phyloP scores from a whole-genome alignment of 2,329 filamentous ascomycete species.

The Pleoardoris graminearum region DNA sequence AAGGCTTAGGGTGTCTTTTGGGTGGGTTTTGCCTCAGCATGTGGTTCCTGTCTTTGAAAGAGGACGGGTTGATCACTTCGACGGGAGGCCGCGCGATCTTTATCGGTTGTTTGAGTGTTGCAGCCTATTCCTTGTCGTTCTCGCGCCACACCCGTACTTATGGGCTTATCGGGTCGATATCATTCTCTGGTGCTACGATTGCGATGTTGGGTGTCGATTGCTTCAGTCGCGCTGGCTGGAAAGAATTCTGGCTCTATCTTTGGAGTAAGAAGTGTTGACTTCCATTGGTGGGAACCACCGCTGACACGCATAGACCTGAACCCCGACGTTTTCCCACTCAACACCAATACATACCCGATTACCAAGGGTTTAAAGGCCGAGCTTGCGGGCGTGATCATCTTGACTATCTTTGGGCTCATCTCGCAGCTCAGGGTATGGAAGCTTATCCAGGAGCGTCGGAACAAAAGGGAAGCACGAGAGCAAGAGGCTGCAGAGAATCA shows the following conservation, averaged over 20 bases:
- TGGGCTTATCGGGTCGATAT: conserved; percentile 73
- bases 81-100: conserved; percentile 70
- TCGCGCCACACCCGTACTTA: conserved; percentile 77
- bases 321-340: conserved; percentile 72
- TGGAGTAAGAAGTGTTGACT: conserved; percentile 66
- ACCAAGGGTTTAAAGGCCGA: conserved; percentile 87
- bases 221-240: conserved; percentile 84
- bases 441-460: conserved; percentile 63
- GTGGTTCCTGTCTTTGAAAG: conserved; percentile 82
- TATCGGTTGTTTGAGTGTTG: conserved; percentile 71
- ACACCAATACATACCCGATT: conserved; percentile 77
- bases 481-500: conserved; percentile 61
- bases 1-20: conserved; percentile 82
- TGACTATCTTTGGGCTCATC: conserved; percentile 74
- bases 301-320: conserved; percentile 63
- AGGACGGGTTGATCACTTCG: conserved; percentile 72
- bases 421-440: conserved; percentile 88
- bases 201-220: conserved; percentile 86
- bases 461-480: conserved; percentile 51
- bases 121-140: conserved; percentile 69
- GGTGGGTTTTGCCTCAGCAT: conserved; percentile 85
- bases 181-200: conserved; percentile 80
- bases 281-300: conserved; percentile 1
- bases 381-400: conserved; percentile 73
- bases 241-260: conserved; percentile 94